A percentile compares a stretch with the other conserved stretches of the same genome.
phyloP scores from a whole-genome alignment of 257 asterid genomes.

The Rhazya stricta region DNA sequence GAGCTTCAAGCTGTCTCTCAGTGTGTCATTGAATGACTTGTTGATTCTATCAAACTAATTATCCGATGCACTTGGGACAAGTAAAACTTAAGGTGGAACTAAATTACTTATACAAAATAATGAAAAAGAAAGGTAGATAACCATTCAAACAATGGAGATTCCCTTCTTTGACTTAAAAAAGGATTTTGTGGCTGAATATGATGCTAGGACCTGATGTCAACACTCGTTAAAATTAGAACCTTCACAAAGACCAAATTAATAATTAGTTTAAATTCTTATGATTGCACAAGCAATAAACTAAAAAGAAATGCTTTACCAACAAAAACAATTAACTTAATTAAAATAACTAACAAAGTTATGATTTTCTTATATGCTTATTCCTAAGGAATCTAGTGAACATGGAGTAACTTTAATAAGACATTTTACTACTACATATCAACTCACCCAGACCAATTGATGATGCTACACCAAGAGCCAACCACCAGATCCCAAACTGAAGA shows the following conservation, averaged over 20 bases:
- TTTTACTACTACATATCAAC: background rate
- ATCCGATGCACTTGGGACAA: background rate
- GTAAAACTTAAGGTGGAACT: background rate
- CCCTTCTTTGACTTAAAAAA: background rate
- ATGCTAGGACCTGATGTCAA: background rate
- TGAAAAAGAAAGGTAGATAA: background rate
- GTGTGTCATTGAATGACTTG: background rate
- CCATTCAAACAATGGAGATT: background rate
- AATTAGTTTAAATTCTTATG: background rate
- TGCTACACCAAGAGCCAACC: slow-evolving; percentile 41
- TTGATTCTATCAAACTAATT: background rate
- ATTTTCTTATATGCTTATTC: background rate
- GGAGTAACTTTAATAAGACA: background rate
- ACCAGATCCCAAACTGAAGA: slow-evolving; percentile 34
- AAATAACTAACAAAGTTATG: background rate
- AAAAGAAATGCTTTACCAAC: background rate
- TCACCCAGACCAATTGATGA: slow-evolving; percentile 39
- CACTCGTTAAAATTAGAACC: background rate
- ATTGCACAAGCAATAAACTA: background rate
- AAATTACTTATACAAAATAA: background rate
- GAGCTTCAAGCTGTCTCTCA: background rate
- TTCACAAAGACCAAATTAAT: background rate
- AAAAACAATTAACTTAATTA: background rate
- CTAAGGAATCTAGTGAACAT: background rate
- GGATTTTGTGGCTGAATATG: background rate